Evolutionary conservation across 2,329 filamentous ascomycete species (phyloP).

Genomic region (Plenodomus biglobosus): DNA sequence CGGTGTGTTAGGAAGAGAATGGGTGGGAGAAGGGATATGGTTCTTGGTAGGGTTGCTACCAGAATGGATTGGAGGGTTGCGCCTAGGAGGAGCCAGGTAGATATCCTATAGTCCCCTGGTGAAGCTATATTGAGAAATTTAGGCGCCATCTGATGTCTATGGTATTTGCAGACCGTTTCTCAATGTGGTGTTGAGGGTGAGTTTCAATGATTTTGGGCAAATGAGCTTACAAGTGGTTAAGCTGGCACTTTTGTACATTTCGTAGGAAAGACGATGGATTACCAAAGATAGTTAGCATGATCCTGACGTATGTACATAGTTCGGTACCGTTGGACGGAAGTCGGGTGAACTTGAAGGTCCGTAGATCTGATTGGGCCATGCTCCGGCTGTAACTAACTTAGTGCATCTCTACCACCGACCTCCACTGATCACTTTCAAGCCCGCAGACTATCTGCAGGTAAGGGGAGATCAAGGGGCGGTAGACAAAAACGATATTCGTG

Average conservation of each 20-base stretch:
- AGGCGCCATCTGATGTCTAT: neutral
- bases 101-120: slow-evolving; percentile 9
- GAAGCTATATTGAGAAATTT: neutral
- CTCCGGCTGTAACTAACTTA: no score
- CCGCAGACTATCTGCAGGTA: no score
- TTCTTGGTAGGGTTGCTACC: slow-evolving; percentile 5
- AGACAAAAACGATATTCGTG: no score
- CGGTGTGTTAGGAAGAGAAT: slow-evolving; percentile 6
- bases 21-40: slow-evolving; percentile 9
- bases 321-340: no score
- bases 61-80: slow-evolving; percentile 7
- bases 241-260: neutral
- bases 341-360: no score
- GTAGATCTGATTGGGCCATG: no score
- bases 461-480: no score
- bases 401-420: no score
- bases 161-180: neutral
- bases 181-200: neutral
- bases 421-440: no score
- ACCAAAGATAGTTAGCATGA: neutral
- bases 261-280: neutral
- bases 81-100: slow-evolving; percentile 13
- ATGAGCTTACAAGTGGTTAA: neutral
- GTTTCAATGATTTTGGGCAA: neutral
- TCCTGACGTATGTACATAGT: no score